These are phyloP conservation scores for Sugiyamaella pinicola DNA, from an alignment of 1,139 yeast species.

Conservation along the genomic window DNA sequence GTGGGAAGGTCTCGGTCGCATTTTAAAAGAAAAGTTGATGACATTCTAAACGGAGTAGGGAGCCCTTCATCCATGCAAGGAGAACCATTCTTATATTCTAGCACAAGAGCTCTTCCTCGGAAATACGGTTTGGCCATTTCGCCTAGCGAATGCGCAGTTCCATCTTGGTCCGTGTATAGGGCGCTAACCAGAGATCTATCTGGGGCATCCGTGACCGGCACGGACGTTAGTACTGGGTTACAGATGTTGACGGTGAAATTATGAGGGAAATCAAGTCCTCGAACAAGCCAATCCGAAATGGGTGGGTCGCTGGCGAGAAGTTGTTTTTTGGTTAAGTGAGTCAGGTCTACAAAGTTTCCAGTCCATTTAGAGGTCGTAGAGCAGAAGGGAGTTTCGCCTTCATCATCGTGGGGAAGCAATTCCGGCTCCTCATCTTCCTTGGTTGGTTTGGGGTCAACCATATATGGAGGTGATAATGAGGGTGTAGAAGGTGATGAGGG, in stretches of 20 bases:
- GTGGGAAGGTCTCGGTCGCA: slow-evolving; percentile 73
- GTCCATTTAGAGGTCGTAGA: slow-evolving; percentile 37
- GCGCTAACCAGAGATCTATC: slow-evolving; percentile 56
- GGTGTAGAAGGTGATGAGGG: not conserved
- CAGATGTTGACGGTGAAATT: slow-evolving; percentile 85
- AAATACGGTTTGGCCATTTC: slow-evolving; percentile 54
- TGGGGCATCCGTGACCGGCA: slow-evolving; percentile 47
- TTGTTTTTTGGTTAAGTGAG: slow-evolving; percentile 29
- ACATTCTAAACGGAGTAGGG: slow-evolving; percentile 54
- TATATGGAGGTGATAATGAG: too few relatives aligned
- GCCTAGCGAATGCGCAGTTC: slow-evolving; percentile 66
- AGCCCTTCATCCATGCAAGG: slow-evolving; percentile 54
- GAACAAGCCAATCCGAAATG: slow-evolving; percentile 56
- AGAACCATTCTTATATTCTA: slow-evolving; percentile 74
- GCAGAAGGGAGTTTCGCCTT: slow-evolving; percentile 28
- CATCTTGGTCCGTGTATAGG: slow-evolving; percentile 57
- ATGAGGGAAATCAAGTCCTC: slow-evolving; percentile 68
- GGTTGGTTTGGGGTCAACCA: not conserved
- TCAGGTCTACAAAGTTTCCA: slow-evolving; percentile 40
- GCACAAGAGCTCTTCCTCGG: slow-evolving; percentile 68
- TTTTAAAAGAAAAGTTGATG: slow-evolving; percentile 70
- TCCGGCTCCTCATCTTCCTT: not conserved
- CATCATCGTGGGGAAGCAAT: slow-evolving; percentile 8
- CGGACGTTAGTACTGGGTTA: slow-evolving; percentile 48
- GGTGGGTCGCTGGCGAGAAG: not conserved